Evolutionary conservation across 768 basidiomycete species (phyloP).

Genomic region (Epithele typhae): DNA sequence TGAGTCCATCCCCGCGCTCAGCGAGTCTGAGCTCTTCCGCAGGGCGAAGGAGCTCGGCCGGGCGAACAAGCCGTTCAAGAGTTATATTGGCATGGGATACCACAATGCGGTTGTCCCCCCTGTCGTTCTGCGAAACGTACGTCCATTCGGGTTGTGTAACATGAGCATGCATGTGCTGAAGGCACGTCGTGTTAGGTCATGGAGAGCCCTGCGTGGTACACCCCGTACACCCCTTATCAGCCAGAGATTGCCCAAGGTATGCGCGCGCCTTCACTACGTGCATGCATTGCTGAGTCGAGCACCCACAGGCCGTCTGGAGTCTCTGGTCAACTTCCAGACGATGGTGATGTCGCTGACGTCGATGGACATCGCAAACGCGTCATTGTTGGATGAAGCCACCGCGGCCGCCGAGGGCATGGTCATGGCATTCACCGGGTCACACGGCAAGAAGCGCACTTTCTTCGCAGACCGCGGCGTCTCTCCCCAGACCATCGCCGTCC

Average conservation of each 20-base stretch:
- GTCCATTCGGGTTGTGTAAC: constrained; percentile 16
- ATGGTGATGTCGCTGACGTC: constrained; percentile 93
- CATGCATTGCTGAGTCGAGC: neutral
- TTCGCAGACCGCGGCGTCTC: constrained; percentile 79
- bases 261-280: constrained; percentile 6
- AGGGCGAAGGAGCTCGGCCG: constrained; percentile 74
- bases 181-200: constrained; percentile 46
- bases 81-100: constrained; percentile 98
- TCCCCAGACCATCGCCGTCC: constrained; percentile 87
- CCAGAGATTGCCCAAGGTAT: constrained; percentile 97
- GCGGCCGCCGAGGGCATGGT: constrained; percentile 97
- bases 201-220: constrained; percentile 99
- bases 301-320: constrained; percentile 82
- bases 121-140: constrained; percentile 87
- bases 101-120: constrained; percentile 94
- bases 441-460: constrained; percentile 76
- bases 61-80: constrained; percentile 80
- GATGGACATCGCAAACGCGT: constrained; percentile 96
- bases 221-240: constrained; percentile 93
- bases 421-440: constrained; percentile 72
- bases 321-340: constrained; percentile 93
- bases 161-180: no score
- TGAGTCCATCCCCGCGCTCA: constrained; percentile 66
- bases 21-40: constrained; percentile 79
- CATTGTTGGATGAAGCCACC: constrained; percentile 91